Evolutionary conservation across 2,329 filamentous ascomycete genomes (phyloP).

Genomic region (Apiospora rasikravindrae): DNA sequence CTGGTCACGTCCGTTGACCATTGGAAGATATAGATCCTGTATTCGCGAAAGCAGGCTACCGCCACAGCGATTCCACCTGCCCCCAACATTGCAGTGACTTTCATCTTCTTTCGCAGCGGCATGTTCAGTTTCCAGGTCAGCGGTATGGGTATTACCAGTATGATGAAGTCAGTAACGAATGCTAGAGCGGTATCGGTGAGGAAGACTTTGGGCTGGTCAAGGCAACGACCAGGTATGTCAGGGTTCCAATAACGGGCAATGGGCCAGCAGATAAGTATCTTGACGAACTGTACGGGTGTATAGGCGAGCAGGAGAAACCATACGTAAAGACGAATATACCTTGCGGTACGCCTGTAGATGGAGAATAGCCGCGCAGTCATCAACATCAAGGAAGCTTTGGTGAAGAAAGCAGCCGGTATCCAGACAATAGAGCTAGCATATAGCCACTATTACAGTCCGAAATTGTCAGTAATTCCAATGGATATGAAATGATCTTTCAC

Average conservation of each 20-base stretch:
- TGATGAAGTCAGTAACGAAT: conserved; percentile 40
- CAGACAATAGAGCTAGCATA: conserved; percentile 38
- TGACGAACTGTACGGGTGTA: background rate
- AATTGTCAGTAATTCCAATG: too few species aligned
- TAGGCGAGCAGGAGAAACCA: conserved; percentile 33
- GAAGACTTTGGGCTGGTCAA: conserved; percentile 41
- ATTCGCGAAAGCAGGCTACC: conserved; percentile 37
- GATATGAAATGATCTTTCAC: background rate
- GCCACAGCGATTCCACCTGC: conserved; percentile 37
- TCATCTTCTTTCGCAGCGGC: conserved; percentile 38
- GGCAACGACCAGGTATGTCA: conserved; percentile 29
- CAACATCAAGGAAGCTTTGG: conserved; percentile 40
- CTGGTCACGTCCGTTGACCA: conserved; percentile 31
- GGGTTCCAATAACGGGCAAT: conserved; percentile 12
- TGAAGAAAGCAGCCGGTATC: conserved; percentile 37
- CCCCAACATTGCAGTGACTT: conserved; percentile 38
- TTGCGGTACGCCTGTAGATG: conserved; percentile 30
- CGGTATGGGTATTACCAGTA: conserved; percentile 41
- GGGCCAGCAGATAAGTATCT: conserved; percentile 11
- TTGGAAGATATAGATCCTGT: conserved; percentile 31
- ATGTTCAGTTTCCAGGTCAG: conserved; percentile 39
- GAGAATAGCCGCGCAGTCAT: conserved; percentile 40
- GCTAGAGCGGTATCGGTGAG: conserved; percentile 39
- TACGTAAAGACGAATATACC: conserved; percentile 38
- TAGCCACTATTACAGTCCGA: conserved; percentile 32